Evolutionary conservation across 495 filamentous ascomycete genomes (phyloP).

Genomic region (Penicillium arizonense): DNA sequence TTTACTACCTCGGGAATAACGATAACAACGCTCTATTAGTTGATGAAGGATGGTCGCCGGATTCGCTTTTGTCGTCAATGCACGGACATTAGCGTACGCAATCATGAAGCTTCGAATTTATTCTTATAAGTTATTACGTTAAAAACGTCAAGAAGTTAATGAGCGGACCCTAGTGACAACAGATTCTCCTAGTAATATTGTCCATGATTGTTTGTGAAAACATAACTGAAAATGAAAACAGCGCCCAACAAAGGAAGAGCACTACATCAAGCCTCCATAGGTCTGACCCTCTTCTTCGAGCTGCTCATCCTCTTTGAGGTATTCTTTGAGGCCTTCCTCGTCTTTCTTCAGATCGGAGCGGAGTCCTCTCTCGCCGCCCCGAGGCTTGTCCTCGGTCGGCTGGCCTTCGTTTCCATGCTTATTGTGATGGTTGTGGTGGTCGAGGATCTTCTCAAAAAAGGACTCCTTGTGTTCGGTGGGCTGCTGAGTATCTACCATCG

Average conservation of each 20-base stretch:
- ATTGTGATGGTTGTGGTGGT: too few species aligned
- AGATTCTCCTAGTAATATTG: too few species aligned
- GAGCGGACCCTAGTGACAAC: background rate
- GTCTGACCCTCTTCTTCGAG: background rate
- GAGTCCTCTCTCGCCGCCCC: too few species aligned
- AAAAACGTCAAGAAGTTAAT: background rate
- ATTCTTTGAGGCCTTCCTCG: background rate
- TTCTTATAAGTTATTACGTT: background rate
- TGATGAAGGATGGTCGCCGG: constrained; percentile 25
- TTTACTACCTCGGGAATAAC: constrained; percentile 12
- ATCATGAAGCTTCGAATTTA: background rate
- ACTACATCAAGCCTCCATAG: constrained; percentile 2
- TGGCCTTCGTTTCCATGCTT: too few species aligned
- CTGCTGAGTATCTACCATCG: too few species aligned
- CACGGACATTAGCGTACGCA: constrained; percentile 13
- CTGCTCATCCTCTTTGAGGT: background rate
- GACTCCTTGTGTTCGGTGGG: too few species aligned
- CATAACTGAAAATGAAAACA: too few species aligned
- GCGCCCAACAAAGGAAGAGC: background rate
- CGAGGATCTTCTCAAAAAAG: too few species aligned
- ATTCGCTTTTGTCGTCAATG: constrained; percentile 27
- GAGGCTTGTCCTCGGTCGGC: too few species aligned
- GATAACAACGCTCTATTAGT: constrained; percentile 1
- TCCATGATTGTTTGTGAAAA: too few species aligned
- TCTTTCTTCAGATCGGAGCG: background rate